Evolutionary conservation across 2,329 filamentous ascomycete genomes (phyloP).

Genomic region (Colletotrichum orchidophilum): DNA sequence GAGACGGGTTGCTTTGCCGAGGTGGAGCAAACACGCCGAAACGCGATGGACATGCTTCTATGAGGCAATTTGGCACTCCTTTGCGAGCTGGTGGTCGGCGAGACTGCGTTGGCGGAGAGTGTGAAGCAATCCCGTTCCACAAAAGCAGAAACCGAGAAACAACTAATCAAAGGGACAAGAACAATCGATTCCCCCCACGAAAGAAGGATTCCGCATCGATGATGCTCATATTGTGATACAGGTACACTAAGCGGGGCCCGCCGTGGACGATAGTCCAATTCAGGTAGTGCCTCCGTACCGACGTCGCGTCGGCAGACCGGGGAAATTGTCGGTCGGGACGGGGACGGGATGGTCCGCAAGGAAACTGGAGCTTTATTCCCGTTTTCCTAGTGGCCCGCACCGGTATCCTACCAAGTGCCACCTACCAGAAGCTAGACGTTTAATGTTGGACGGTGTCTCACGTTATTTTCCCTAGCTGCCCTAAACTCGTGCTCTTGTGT

Average conservation of each 20-base stretch:
- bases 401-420: background rate
- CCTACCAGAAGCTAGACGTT: constrained; percentile 1
- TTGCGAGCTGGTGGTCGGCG: no score
- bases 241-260: constrained; percentile 9
- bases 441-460: constrained; percentile 19
- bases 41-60: background rate
- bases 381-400: background rate
- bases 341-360: constrained; percentile 24
- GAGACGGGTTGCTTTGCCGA: background rate
- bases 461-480: constrained; percentile 13
- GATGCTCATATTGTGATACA: background rate
- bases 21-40: background rate
- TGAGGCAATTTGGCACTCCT: background rate
- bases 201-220: constrained; percentile 9
- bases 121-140: background rate
- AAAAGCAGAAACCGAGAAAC: no score
- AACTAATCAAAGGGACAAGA: background rate
- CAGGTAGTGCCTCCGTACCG: constrained; percentile 5
- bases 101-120: no score
- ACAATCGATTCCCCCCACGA: background rate
- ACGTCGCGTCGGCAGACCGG: constrained; percentile 20
- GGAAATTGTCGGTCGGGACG: constrained; percentile 23
- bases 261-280: constrained; percentile 3
- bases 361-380: constrained; percentile 9
- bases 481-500: background rate